phyloP scores from a whole-genome alignment of 1,284 basidiomycete genomes.

The Ustilago sp. region DNA sequence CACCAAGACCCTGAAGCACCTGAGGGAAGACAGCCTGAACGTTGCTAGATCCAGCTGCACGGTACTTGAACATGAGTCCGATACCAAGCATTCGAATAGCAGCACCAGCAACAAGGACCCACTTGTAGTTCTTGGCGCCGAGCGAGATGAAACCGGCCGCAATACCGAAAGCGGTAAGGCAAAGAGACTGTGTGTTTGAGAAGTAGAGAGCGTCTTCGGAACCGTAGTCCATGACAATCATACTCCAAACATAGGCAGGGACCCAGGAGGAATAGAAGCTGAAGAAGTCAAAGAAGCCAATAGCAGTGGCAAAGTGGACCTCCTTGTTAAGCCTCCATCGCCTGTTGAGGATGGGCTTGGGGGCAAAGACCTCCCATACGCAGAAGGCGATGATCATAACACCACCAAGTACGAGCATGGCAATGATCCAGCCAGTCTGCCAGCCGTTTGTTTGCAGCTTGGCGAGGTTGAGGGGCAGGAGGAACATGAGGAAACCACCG shows the following conservation, averaged over 20 bases:
- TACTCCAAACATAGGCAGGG: constrained; percentile 53
- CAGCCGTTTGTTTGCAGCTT: constrained; percentile 52
- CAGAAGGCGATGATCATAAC: constrained; percentile 53
- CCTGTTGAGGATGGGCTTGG: constrained; percentile 61
- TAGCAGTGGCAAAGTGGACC: constrained; percentile 59
- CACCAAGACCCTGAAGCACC: constrained; percentile 67
- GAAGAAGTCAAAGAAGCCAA: constrained; percentile 68
- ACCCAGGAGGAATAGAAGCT: constrained; percentile 63
- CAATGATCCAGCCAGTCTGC: constrained; percentile 63
- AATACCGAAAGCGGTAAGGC: constrained; percentile 66
- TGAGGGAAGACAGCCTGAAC: constrained; percentile 66
- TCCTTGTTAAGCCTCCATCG: constrained; percentile 66
- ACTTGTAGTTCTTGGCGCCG: constrained; percentile 66
- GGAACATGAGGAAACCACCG: constrained; percentile 63
- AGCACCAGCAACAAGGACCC: constrained; percentile 55
- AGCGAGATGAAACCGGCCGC: constrained; percentile 59
- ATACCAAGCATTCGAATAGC: constrained; percentile 63
- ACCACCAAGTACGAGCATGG: constrained; percentile 63
- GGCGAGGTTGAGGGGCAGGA: constrained; percentile 60
- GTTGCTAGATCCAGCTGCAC: constrained; percentile 49
- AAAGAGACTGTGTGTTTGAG: constrained; percentile 61
- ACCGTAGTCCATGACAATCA: constrained; percentile 51
- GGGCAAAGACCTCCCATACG: constrained; percentile 58
- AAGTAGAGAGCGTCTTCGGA: constrained; percentile 55
- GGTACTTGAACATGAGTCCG: constrained; percentile 68